Conservation (phyloP, 129 eudicot genomes). For the Mikania micrantha region DNA sequence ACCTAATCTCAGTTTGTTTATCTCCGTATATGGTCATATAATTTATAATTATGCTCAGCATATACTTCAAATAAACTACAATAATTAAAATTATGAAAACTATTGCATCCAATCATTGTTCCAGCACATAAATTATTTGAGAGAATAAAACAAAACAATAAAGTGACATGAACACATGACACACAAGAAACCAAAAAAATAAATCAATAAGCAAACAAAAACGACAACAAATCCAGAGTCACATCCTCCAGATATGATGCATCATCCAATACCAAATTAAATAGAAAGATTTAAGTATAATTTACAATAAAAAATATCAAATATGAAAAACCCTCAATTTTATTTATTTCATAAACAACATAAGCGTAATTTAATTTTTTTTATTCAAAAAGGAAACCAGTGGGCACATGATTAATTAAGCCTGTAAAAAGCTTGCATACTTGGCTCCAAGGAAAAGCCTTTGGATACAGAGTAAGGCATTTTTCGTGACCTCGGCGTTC, state of each 20-base stretch:
- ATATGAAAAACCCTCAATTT: conserved; percentile 18
- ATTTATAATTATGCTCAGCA: too few relatives aligned
- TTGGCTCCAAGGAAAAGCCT: conserved; percentile 99
- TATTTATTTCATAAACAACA: conserved; percentile 21
- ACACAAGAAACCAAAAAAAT: conserved; percentile 10
- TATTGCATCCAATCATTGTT: not conserved
- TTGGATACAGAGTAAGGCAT: conserved; percentile 86
- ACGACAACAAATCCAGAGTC: conserved; percentile 13
- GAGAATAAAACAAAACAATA: conserved; percentile 8
- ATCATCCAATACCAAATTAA: conserved; percentile 13
- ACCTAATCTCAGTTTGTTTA: too few relatives aligned
- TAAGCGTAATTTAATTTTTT: too few relatives aligned
- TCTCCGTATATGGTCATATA: too few relatives aligned
- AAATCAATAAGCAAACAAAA: conserved; percentile 29
- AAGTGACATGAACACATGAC: conserved; percentile 7
- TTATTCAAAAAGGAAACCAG: conserved; percentile 18
- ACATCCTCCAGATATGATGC: conserved; percentile 13
- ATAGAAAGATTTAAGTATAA: not conserved
- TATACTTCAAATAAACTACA: too few relatives aligned
- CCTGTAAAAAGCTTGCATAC: conserved; percentile 96
- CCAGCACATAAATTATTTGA: not conserved
- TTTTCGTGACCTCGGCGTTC: conserved; percentile 92
- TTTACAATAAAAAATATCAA: conserved; percentile 16
- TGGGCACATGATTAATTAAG: conserved; percentile 20
- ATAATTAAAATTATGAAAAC: not conserved